phyloP scores from a whole-genome alignment of 31 red algal genomes.

The Asparagopsis taxiformis region DNA sequence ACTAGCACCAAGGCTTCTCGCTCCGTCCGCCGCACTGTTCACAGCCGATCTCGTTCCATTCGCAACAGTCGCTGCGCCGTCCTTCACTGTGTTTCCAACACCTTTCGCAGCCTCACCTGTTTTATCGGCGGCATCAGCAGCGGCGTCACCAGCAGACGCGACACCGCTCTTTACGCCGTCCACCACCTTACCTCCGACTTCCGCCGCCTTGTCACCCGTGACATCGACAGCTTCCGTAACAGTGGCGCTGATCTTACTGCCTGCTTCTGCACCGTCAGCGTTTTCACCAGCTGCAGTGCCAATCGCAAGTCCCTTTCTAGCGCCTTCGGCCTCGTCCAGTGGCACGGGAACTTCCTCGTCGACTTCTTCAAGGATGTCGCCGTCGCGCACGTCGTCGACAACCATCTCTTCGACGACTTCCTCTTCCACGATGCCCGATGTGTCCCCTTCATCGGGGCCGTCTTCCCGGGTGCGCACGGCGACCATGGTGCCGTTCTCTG shows the following conservation, averaged over 20 bases:
- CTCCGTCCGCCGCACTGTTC: no score
- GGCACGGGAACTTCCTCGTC: conserved; percentile 31
- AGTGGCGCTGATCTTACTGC: no score
- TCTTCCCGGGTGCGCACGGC: conserved; percentile 3
- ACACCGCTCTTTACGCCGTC: conserved; percentile 13
- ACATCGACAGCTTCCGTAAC: no score
- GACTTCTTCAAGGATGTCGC: conserved; percentile 20
- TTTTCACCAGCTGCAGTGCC: no score
- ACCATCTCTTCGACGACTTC: conserved; percentile 22
- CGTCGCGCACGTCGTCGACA: conserved; percentile 9
- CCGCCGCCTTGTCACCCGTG: conserved; percentile 18
- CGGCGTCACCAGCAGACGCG: neutral
- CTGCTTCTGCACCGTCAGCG: no score
- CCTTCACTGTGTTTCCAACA: no score
- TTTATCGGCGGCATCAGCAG: neutral
- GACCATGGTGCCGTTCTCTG: neutral
- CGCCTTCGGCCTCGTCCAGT: no score
- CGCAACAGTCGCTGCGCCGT: no score
- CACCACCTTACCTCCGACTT: conserved; percentile 3
- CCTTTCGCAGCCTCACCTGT: no score
- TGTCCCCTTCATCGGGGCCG: conserved; percentile 21
- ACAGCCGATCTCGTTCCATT: no score
- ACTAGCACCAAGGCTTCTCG: no score
- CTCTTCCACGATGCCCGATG: conserved; percentile 15
- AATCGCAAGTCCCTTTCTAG: no score